Evolutionary conservation across 2,329 filamentous ascomycete species (phyloP).

Genomic region (Rhexocercosporidium sp.): DNA sequence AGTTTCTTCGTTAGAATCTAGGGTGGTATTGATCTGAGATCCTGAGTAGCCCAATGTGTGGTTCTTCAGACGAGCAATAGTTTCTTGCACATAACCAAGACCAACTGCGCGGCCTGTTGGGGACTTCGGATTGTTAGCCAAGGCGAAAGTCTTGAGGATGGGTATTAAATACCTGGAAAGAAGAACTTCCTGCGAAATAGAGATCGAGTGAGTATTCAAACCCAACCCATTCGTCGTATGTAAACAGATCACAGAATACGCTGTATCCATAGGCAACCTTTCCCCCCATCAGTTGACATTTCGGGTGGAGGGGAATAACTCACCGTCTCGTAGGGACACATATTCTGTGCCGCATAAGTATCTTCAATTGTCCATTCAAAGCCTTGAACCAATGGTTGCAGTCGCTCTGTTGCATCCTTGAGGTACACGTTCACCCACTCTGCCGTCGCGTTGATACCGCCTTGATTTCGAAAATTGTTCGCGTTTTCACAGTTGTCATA

Average conservation of each 20-base stretch:
- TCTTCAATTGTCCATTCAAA: constrained; percentile 69
- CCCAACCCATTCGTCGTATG: constrained; percentile 73
- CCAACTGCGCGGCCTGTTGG: constrained; percentile 66
- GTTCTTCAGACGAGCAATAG: constrained; percentile 72
- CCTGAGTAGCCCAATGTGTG: constrained; percentile 64
- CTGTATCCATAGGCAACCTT: constrained; percentile 75
- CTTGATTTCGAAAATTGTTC: constrained; percentile 49
- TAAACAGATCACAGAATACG: constrained; percentile 76
- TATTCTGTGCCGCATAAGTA: constrained; percentile 69
- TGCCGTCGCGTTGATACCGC: constrained; percentile 57
- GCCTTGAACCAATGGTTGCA: constrained; percentile 58
- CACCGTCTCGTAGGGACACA: constrained; percentile 78
- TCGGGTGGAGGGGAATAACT: constrained; percentile 13
- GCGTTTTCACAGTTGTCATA: constrained; percentile 70
- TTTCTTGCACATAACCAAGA: constrained; percentile 74
- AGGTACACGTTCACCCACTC: constrained; percentile 72
- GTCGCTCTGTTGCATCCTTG: constrained; percentile 63
- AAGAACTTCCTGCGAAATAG: constrained; percentile 59
- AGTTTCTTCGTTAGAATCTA: constrained; percentile 69
- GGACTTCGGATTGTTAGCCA: constrained; percentile 14
- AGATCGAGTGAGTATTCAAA: constrained; percentile 77
- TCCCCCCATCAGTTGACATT: constrained; percentile 20
- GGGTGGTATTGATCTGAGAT: constrained; percentile 70
- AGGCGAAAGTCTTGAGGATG: background rate
- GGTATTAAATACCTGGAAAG: constrained; percentile 29